Evolutionary conservation across 106 monocot genomes (phyloP).

Genomic region (Dioscorea zingiberensis): DNA sequence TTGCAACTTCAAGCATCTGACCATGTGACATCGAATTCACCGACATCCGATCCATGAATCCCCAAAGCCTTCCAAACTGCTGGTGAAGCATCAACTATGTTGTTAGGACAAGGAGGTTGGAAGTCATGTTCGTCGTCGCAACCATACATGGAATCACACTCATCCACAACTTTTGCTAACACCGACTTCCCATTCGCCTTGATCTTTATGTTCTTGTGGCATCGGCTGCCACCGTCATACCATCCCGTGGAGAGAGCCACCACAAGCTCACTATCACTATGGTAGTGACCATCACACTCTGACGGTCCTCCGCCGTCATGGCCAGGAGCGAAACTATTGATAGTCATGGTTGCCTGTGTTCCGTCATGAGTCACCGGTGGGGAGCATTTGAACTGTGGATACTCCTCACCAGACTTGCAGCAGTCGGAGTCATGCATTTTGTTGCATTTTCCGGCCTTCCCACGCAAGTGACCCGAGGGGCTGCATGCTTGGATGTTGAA

Average conservation of each 20-base stretch:
- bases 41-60: neutral
- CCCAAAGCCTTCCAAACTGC: neutral
- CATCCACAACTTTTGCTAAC: neutral
- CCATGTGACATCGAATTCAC: neutral
- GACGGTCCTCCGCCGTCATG: slow-evolving; percentile 21
- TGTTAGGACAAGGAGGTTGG: neutral
- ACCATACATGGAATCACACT: neutral
- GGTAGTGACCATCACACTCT: slow-evolving; percentile 19
- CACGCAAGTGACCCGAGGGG: neutral
- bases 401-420: slow-evolving; percentile 7
- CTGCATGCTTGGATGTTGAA: neutral
- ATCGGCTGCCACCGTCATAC: slow-evolving; percentile 1
- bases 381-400: slow-evolving; percentile 19
- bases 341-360: neutral
- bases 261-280: slow-evolving; percentile 14
- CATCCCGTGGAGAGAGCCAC: slow-evolving; percentile 20
- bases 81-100: slow-evolving; percentile 1
- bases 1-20: neutral
- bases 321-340: slow-evolving; percentile 6
- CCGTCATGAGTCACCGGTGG: slow-evolving; percentile 7
- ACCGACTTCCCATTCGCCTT: neutral
- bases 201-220: neutral
- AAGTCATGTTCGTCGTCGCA: neutral
- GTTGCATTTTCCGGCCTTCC: slow-evolving; percentile 9
- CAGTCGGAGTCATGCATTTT: slow-evolving; percentile 1